phyloP scores from a whole-genome alignment of 371 early-diverging fungal species.

The Mortierella sp. region DNA sequence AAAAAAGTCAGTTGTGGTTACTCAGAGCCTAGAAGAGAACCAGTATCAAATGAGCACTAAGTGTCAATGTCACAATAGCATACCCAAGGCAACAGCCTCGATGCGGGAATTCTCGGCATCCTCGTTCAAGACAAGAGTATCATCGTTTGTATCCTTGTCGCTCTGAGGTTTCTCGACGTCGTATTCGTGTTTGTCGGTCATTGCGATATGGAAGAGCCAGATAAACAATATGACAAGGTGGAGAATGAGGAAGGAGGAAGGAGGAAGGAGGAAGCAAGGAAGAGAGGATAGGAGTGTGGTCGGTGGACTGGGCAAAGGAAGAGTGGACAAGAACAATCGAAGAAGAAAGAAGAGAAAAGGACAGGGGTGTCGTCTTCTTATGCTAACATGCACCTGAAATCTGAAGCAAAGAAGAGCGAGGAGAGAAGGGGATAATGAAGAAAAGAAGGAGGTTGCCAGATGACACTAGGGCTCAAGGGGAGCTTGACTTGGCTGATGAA shows the following conservation, averaged over 20 bases:
- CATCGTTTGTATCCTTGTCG: slow-evolving; percentile 59
- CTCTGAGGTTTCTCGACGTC: slow-evolving; percentile 9
- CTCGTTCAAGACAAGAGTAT: slow-evolving; percentile 15
- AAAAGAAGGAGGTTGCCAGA: background rate
- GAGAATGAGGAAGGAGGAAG: background rate
- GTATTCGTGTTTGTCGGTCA: background rate
- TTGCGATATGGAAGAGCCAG: background rate
- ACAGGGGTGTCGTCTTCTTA: slow-evolving; percentile 8
- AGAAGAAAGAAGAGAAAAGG: background rate
- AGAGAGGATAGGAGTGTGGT: background rate
- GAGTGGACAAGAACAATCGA: background rate
- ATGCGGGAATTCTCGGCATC: slow-evolving; percentile 35
- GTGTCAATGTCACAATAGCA: background rate
- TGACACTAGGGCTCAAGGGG: background rate
- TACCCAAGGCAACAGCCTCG: slow-evolving; percentile 49
- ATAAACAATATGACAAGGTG: background rate
- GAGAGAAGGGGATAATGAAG: background rate
- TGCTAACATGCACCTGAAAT: background rate
- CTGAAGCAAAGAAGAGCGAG: background rate
- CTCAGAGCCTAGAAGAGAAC: background rate
- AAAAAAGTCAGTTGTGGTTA: background rate
- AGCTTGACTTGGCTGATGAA: background rate
- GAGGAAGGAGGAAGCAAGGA: background rate
- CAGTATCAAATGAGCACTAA: too few species aligned
- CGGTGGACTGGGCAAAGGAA: background rate